Evolutionary conservation across 768 basidiomycete species (phyloP), one percentile per base, ranked within the genome.

Genomic region (Porphyrellus cyaneotinctus): DNA sequence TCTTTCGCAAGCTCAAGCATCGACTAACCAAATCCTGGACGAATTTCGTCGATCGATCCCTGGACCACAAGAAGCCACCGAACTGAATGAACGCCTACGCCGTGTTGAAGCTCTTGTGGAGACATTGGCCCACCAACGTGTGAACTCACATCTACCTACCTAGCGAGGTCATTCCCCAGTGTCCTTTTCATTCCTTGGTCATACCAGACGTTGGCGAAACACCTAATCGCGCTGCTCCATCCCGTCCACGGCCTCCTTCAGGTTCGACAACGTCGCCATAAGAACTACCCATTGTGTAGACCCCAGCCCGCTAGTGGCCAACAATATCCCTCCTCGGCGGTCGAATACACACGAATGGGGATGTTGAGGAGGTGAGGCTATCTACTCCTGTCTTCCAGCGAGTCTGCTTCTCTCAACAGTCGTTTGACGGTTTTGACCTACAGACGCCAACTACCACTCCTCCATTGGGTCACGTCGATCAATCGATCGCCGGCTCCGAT

Each of bases 1-100:
- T 8, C 65, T 93, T 26, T 72, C 79, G 65, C 74, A 84, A 47
- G 80, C 77, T 3, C 89, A 93, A 67, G 59, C 68, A 1, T 71
- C 76, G 1, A 78, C 84, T 4, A 81, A 82, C 49, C 75, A 76
- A 26, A 69, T 81, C 43, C 68, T 91, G 31, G 79, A 84, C 51
- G 78, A 82, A 22, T 68, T 91, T 43, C 76, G 78, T 20, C 72
- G 74, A 20, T 65, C 72, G 20, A 74, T 77, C 10, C 68, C 75
- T 30, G 60, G 64, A 18, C 59, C 65, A 32, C 57, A 60, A 37
- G 72, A 77, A 65, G 66, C 70, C 62, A 33, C 78, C 68, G 70
- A 72, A 22, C 51, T 69, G 18, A 49, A 61, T n/a, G 65, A 69
- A 22, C 67, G 69, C 4, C 46, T 64, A 49, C 42, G 31, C 2